Evolutionary conservation across 2,329 filamentous ascomycete species (phyloP), one percentile per base, ranked within the genome.

Genomic region (Talaromyces verruculosus): DNA sequence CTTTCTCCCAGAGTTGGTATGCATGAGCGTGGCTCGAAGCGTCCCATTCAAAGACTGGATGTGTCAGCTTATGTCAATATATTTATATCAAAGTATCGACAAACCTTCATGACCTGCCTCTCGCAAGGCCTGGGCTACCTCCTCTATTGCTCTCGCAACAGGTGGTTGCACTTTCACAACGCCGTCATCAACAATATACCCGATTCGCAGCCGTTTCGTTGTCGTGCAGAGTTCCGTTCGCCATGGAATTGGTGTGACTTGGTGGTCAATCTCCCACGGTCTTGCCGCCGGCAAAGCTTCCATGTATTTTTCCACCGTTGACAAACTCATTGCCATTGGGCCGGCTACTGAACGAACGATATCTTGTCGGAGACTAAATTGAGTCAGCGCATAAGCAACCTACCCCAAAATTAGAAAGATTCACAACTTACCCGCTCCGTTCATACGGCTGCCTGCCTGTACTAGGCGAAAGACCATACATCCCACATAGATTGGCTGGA

Each of bases 121-220:
- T 82, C 3, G 88, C 77, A 65, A 89, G 73, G 55, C 89, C 82
- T 69, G 87, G 81, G 19, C 84, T 80, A 39, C 83, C 79, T 67
- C 78, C 66, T 67, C 78, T 45, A 91, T 71, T 0, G 87, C 88
- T 47, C 88, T 77, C 0, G 77, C 77, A 43, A 89, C 81, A 0
- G 87, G 87, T 0, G 87, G 87, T 66, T 88, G 87, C 1, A 86
- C 86, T 68, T 80, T 82, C 0, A 89, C 85, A 11, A 89, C 80
- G 0, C 83, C 85, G 66, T 89, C 87, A 74, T 86, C 81, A 80
- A 84, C 83, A 55, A 88, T 76, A 1, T 88, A 81, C 0, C 83
- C 89, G n/a, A 91, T 79, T 70, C 84, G 87, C 5, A 89, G 75
- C 67, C 84, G 66, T 4, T 66, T 63, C 1, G 65, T 68, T 6